A percentile compares a stretch with the other conserved stretches of the same genome.
phyloP scores from a whole-genome alignment of 495 filamentous ascomycete species.

The Amphirosellinia nigrospora region DNA sequence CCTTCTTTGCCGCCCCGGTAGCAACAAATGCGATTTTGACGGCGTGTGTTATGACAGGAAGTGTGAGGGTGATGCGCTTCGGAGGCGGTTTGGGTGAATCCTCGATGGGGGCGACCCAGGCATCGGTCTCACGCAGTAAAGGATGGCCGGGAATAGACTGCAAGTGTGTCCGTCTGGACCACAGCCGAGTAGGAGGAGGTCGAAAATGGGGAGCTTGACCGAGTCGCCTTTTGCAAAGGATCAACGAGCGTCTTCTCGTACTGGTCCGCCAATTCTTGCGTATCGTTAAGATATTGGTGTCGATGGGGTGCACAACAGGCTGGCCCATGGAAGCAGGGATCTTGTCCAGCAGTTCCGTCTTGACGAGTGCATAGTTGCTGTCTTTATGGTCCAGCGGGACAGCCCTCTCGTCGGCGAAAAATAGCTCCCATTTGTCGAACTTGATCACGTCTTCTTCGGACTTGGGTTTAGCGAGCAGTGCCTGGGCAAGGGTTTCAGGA shows the following conservation, averaged over 20 bases:
- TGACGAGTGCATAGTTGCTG: conserved; percentile 90
- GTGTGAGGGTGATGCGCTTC: conserved; percentile 85
- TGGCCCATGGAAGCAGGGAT: conserved; percentile 68
- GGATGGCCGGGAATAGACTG: conserved; percentile 89
- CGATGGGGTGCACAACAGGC: conserved; percentile 80
- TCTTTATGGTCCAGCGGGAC: conserved; percentile 91
- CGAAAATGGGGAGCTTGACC: conserved; percentile 91
- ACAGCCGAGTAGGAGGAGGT: conserved; percentile 88
- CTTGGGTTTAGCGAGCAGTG: conserved; percentile 69
- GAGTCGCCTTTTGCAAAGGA: conserved; percentile 85
- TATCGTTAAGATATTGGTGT: conserved; percentile 74
- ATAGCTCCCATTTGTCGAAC: conserved; percentile 94
- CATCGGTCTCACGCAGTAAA: conserved; percentile 83
- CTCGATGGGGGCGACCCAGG: conserved; percentile 89
- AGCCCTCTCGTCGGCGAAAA: conserved; percentile 96
- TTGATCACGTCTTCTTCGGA: conserved; percentile 66
- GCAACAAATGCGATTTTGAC: conserved; percentile 88
- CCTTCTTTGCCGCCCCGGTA: conserved; percentile 87
- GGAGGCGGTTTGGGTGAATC: conserved; percentile 95
- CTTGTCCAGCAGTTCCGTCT: conserved; percentile 85
- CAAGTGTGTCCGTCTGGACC: conserved; percentile 98
- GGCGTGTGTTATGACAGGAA: conserved; percentile 87
- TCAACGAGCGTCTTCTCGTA: conserved; percentile 89
- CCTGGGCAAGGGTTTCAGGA: conserved; percentile 79
- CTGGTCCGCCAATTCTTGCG: conserved; percentile 89